A percentile compares a stretch with the other conserved stretches of the same genome.
Conservation (phyloP, 2,329 filamentous ascomycete genomes). For the Pseudogymnoascus sp. region DNA sequence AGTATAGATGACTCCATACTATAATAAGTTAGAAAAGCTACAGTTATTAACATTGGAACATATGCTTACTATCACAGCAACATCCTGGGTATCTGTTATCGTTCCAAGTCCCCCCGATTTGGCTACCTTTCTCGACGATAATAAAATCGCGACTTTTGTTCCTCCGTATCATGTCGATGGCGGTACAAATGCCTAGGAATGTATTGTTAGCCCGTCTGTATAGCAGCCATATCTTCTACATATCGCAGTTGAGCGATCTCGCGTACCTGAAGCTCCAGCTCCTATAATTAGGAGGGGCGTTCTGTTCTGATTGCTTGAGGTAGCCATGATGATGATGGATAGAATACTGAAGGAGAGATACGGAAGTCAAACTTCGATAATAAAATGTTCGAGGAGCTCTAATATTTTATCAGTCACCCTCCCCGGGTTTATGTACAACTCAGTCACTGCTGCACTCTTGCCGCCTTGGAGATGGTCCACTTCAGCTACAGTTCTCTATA, state of each 20-base stretch:
- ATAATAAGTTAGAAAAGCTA: constrained; percentile 19
- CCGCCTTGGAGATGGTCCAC: not conserved
- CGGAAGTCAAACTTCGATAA: not conserved
- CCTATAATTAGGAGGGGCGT: constrained; percentile 46
- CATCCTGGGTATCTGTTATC: constrained; percentile 51
- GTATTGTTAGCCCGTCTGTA: not conserved
- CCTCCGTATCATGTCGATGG: constrained; percentile 46
- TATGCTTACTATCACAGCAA: constrained; percentile 39
- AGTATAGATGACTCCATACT: constrained; percentile 44
- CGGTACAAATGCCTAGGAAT: constrained; percentile 42
- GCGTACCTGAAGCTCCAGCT: constrained; percentile 42
- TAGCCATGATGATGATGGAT: not conserved
- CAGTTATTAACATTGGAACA: not conserved
- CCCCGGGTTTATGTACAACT: not conserved
- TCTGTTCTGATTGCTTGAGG: not conserved
- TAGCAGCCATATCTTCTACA: not conserved
- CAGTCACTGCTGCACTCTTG: not conserved
- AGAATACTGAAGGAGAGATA: not conserved
- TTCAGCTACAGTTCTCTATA: not conserved
- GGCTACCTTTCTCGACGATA: constrained; percentile 45
- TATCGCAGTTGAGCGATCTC: not conserved
- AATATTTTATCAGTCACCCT: not conserved
- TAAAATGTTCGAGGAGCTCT: not conserved
- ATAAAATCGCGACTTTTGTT: constrained; percentile 47
- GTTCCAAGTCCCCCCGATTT: constrained; percentile 44